These are phyloP conservation scores for Coemansia furcata DNA, from an alignment of 192 early-diverging fungal genomes.

Conservation along the genomic window DNA sequence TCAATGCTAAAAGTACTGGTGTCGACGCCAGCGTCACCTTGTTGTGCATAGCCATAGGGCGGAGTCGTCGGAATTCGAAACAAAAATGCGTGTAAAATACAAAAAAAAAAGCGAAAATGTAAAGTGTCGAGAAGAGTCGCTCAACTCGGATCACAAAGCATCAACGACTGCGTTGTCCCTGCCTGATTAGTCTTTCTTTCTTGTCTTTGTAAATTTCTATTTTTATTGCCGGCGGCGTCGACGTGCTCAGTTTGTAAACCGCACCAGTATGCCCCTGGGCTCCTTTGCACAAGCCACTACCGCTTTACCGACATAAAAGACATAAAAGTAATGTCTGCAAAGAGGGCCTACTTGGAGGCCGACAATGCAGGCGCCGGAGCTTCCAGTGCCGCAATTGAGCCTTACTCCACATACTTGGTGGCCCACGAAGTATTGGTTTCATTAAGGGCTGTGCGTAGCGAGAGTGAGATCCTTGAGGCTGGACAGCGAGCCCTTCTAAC, in stretches of 20 bases:
- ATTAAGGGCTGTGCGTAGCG: slow-evolving; percentile 4
- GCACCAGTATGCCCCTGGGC: neutral
- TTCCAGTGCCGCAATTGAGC: slow-evolving; percentile 1
- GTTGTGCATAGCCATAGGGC: slow-evolving; percentile 11
- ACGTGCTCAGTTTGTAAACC: neutral
- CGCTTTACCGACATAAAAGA: neutral
- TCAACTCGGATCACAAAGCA: neutral
- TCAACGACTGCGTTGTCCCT: neutral
- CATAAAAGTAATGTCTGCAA: slow-evolving; percentile 11
- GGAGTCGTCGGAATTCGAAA: neutral
- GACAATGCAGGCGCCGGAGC: slow-evolving; percentile 3
- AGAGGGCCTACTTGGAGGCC: slow-evolving; percentile 12
- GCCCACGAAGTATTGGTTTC: slow-evolving; percentile 26
- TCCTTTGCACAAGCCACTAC: neutral
- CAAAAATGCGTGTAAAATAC: neutral
- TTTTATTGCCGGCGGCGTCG: neutral
- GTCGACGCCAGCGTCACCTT: slow-evolving; percentile 32
- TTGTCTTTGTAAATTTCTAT: neutral
- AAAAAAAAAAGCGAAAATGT: slow-evolving; percentile 9
- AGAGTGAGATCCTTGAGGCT: slow-evolving; percentile 3
- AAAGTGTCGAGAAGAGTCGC: neutral
- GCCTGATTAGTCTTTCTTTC: neutral
- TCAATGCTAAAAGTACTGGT: slow-evolving; percentile 53
- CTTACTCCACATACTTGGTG: slow-evolving; percentile 37
- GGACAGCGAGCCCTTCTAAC: slow-evolving; percentile 18